Evolutionary conservation across 164 flowering plant genomes (phyloP).

Genomic region (Liquidambar formosana): DNA sequence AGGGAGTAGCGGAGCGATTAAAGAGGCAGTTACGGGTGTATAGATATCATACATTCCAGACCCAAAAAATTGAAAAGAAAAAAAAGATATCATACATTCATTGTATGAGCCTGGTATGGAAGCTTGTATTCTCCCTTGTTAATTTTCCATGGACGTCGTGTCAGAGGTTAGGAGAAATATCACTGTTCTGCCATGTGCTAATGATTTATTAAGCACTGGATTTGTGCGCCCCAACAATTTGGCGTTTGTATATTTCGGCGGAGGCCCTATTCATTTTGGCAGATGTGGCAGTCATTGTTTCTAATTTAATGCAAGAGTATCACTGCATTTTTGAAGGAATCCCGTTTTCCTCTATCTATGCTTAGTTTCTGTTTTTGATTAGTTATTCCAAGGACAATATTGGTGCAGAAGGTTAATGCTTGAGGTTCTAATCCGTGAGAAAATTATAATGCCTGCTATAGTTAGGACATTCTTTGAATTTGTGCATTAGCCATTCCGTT

Average conservation of each 20-base stretch:
- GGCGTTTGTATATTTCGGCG: neutral
- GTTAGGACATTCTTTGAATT: too few species aligned
- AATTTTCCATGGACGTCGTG: neutral
- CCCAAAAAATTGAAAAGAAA: too few species aligned
- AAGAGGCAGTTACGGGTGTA: neutral
- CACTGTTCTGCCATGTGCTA: neutral
- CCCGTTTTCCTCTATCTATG: too few species aligned
- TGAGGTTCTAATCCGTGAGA: too few species aligned
- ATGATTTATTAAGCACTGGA: neutral
- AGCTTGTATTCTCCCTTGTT: neutral
- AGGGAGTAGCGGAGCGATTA: neutral
- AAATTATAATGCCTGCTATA: too few species aligned
- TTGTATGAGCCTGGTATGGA: neutral
- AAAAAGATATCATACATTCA: too few species aligned
- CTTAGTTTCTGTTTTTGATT: too few species aligned
- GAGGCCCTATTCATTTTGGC: neutral
- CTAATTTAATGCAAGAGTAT: slow-evolving; percentile 1
- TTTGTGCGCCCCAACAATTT: neutral
- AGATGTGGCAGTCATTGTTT: neutral
- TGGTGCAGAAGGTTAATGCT: too few species aligned
- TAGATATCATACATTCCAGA: neutral
- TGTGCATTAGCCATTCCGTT: too few species aligned
- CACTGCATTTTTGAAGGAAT: neutral
- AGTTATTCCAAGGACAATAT: too few species aligned
- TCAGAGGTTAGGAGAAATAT: slow-evolving; percentile 13